Evolutionary conservation across 192 early-diverging fungal species (phyloP), one percentile per base, ranked within the genome.

Genomic region (Phlyctochytrium planicorne): DNA sequence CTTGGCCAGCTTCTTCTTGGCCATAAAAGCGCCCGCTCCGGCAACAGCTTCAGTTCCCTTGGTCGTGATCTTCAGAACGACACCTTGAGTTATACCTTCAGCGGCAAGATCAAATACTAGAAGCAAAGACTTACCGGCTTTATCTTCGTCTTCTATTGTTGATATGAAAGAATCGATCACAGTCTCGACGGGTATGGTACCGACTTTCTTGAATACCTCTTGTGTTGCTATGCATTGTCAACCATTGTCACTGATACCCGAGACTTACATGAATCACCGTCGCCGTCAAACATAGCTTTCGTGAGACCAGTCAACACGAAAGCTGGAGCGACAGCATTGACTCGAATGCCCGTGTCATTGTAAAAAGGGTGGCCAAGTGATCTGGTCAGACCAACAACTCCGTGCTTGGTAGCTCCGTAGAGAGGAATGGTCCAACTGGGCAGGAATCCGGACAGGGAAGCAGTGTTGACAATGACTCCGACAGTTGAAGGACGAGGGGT

Each of bases 321-420:
- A 23, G 67, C 60, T 33, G 76, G 76, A 17, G 71, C 71, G 30
- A 78, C 61, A 34, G 61, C 77, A 57, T 78, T 78, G 33, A 80
- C 77, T 4, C 72, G 66, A 47, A 84, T 78, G 6, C 60, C 52
- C 33, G 76, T 63, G 1, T 20, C 25, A 52, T 80, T 69, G 55
- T 52, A 53, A 2, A 73, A 34, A 10, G 57, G 36, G 35, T 57
- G 30, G 17, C 63, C 71, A 17, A 77, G 61, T 30, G 71, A 69
- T 36, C 63, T 60, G 3, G 68, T 77, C 61, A 91, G 87, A 32
- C 83, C 82, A 17, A 84, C 84, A 14, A 93, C 84, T 17, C 86
- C 92, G 52, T 79, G 85, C 78, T 93, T 93, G 29, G 89, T 87
- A 0, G 90, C 90, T 2, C 84, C 84, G 72, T 94, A 94, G 4